Base-by-base conservation (phyloP, 306 rosid species). In the Nissolia schottii region DNA sequence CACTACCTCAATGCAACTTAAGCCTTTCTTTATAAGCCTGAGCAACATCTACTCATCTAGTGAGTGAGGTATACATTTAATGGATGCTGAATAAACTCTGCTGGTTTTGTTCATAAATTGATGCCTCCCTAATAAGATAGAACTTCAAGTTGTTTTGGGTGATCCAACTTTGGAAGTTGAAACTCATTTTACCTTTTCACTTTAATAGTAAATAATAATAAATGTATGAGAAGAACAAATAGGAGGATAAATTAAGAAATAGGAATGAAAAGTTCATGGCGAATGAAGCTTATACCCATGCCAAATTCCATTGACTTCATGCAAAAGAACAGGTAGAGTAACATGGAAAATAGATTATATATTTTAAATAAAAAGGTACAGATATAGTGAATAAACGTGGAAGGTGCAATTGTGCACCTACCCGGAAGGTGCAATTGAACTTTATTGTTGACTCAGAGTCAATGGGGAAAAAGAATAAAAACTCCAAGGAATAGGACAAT, bases 51-150 rank as follows among this genome's bases (percentile, higher is more conserved):
- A 40, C 71, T 63, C 43, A 43, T 53, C 29, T 55, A 10, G 67
- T 45, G 43, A 20, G 68, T 29, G 48, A 40, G 32, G 51, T 5
- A 32, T 32, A 9, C 37, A 50, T 19, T 51, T 41, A 40, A 28
- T 37, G 27, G 25, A 28, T 78, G 82, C 51, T 55, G 35, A 71
- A 78, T 71, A 55, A 64, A 78, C 68, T 53, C n/a, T 41, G 10
- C 40, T 37, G 38, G 45, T 7, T 43, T 57, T 68, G 58, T 69
- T 59, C 64, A 16, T 69, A 65, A 49, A 27, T 68, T 41, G 56
- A 19, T 49, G 63, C 19, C 31, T 40, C 24, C 5, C 24, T 32
- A 32, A 1, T 46, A 58, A 22, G 38, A 48, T 32, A 43, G 50
- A 43, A 43, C 50, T 43, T 19, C 50, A 1, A 43, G 19, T 43